A percentile compares a stretch with the other conserved stretches of the same genome.
These are phyloP conservation scores for Hymenoscyphus albidus DNA, from an alignment of 2,329 filamentous ascomycete genomes.

Conservation along the genomic window DNA sequence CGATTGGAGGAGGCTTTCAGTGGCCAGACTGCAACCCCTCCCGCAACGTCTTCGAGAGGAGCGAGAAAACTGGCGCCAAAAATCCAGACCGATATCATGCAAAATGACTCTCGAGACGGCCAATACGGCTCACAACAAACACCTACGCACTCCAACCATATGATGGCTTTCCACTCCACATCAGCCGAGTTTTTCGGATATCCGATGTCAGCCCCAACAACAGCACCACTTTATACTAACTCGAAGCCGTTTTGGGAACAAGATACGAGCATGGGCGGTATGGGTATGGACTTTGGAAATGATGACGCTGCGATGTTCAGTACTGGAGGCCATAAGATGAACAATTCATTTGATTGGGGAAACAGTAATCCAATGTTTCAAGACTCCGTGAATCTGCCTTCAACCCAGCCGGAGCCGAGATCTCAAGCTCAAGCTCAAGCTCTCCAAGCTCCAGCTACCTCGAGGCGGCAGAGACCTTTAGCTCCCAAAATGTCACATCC, in stretches of 20 bases:
- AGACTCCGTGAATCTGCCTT: constrained; percentile 36
- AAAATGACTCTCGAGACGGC: constrained; percentile 30
- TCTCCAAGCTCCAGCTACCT: constrained; percentile 42
- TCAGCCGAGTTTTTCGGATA: constrained; percentile 57
- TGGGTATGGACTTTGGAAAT: constrained; percentile 57
- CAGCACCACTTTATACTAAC: constrained; percentile 43
- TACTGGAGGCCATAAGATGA: constrained; percentile 41
- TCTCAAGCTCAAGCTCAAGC: constrained; percentile 44
- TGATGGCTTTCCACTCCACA: constrained; percentile 46
- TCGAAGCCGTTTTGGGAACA: constrained; percentile 54
- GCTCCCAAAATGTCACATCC: constrained; percentile 40
- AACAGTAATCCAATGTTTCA: constrained; percentile 53
- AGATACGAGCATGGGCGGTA: constrained; percentile 47
- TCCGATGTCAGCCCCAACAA: constrained; percentile 55
- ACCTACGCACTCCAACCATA: constrained; percentile 40
- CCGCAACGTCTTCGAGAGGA: constrained; percentile 53
- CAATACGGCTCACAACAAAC: constrained; percentile 29
- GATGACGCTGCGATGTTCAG: constrained; percentile 34
- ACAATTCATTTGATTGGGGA: constrained; percentile 55
- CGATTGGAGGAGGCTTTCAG: constrained; percentile 32
- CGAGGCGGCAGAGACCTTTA: constrained; percentile 44
- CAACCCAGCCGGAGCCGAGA: constrained; percentile 10
- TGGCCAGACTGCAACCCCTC: constrained; percentile 56
- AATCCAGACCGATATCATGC: constrained; percentile 29
- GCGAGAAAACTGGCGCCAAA: constrained; percentile 51